Evolutionary conservation across 2,329 filamentous ascomycete species (phyloP), one percentile per base, ranked within the genome.

Genomic region (Paecilomyces niveus): DNA sequence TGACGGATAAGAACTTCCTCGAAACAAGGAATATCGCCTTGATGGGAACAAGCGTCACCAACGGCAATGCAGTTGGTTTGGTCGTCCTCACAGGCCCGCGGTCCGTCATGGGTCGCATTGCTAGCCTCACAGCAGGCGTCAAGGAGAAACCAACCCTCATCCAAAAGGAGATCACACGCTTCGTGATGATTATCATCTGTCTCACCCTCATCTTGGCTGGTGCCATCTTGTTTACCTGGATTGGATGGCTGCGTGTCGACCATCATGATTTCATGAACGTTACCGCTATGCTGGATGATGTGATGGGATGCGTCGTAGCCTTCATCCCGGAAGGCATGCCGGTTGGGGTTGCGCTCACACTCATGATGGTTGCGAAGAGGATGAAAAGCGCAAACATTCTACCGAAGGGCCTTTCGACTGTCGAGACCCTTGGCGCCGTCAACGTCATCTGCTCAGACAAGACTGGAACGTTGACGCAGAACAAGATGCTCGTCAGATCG

Each of bases 291-390:
- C 89, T 92, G 60, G 87, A 92, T 54, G 82, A 83, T 66, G 89
- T 88, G 61, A 89, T 92, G 59, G 84, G 82, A 32, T 85, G 89
- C 3, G 88, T 88, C 0, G 85, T 91, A 1, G 88, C 88, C 1
- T 90, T 91, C 68, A 89, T 92, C n/a, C 89, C 89, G 0, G 89
- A 91, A 71, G 88, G 88, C 18, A 78, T 90, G 1, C 87, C 88
- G 0, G 86, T 90, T 56, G 87, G 85, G 0, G 78, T 90, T 32
- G 88, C 87, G 0, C 83, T 87, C 1, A 88, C 86, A 9, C 78
- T 92, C 61, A 92, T 89, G 1, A 91, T 92, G 63, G 86, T 86
- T 2, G 89, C 89, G 21, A 88, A 87, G 61, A 82, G 89, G 62
- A 92, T 92, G 89, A 83, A 83, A 63, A 84, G 86, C 71, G 86